A percentile compares a stretch with the other conserved stretches of the same genome.
Conservation (phyloP, 2,329 filamentous ascomycete genomes). For the Xylariaceae sp. region DNA sequence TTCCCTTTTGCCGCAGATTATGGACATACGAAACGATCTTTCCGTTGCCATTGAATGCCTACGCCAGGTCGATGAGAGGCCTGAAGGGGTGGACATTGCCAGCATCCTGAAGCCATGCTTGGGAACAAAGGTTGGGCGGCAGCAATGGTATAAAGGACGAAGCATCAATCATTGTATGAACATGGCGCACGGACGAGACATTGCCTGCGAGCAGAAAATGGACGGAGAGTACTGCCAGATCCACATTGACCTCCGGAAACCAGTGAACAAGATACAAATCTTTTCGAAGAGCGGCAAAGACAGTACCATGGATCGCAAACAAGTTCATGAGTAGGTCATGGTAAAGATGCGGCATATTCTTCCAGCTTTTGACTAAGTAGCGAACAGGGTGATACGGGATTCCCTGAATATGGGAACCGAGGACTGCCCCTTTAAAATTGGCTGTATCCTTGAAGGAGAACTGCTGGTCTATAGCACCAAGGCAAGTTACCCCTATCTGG, state of each 20-base stretch:
- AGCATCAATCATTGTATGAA: slow-evolving; percentile 70
- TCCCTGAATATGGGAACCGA: slow-evolving; percentile 57
- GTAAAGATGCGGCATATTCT: not conserved
- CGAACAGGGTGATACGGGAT: slow-evolving; percentile 49
- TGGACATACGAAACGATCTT: slow-evolving; percentile 67
- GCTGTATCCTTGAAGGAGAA: slow-evolving; percentile 80
- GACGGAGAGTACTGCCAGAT: slow-evolving; percentile 90
- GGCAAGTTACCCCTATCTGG: slow-evolving; percentile 30
- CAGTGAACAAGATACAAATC: slow-evolving; percentile 59
- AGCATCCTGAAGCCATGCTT: slow-evolving; percentile 45
- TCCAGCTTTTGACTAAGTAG: not conserved
- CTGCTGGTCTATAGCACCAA: slow-evolving; percentile 70
- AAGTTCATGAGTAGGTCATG: slow-evolving; percentile 49
- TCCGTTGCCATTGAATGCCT: slow-evolving; percentile 53
- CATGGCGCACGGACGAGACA: slow-evolving; percentile 52
- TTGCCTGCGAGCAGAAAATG: slow-evolving; percentile 77
- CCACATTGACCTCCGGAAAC: slow-evolving; percentile 64
- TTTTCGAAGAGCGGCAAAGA: slow-evolving; percentile 93
- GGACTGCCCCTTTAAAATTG: slow-evolving; percentile 53
- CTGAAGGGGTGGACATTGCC: slow-evolving; percentile 24
- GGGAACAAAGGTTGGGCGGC: slow-evolving; percentile 60
- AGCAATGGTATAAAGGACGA: slow-evolving; percentile 59
- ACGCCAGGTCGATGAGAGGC: slow-evolving; percentile 30
- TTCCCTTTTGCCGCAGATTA: slow-evolving; percentile 61
- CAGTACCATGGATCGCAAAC: slow-evolving; percentile 65